Conservation (phyloP, 129 eudicot species). For the Artemisia tridentata region DNA sequence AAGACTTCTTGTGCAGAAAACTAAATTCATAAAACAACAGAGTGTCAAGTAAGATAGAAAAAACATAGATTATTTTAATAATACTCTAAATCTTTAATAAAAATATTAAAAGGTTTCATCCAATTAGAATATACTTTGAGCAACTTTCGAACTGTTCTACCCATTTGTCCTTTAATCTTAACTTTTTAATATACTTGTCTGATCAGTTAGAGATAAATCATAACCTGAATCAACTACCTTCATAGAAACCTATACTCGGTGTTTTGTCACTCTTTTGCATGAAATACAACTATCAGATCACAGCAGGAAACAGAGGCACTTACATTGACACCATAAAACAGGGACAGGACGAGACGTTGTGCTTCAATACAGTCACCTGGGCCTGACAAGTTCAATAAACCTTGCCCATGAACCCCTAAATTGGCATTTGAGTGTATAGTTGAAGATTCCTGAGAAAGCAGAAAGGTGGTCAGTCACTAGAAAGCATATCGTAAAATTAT, state of each 20-base stretch:
- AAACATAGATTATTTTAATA: neutral
- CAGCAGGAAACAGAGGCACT: constrained; percentile 29
- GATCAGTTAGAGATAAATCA: neutral
- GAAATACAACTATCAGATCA: constrained; percentile 19
- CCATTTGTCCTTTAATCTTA: neutral
- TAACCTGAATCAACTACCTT: neutral
- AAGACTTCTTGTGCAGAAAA: neutral
- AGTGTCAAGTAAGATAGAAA: constrained; percentile 3
- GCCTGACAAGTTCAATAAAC: constrained; percentile 85
- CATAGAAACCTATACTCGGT: constrained; percentile 1
- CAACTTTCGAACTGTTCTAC: neutral
- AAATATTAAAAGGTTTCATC: neutral
- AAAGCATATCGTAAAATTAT: constrained; percentile 17
- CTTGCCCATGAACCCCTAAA: constrained; percentile 98
- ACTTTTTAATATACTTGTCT: neutral
- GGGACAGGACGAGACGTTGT: constrained; percentile 77
- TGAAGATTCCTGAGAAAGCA: constrained; percentile 68
- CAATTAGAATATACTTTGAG: constrained; percentile 5
- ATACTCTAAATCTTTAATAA: neutral
- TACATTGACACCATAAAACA: constrained; percentile 89
- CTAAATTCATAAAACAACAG: neutral
- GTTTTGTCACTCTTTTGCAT: constrained; percentile 13
- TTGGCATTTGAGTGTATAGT: constrained; percentile 87
- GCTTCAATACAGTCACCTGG: constrained; percentile 95
- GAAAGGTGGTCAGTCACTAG: constrained; percentile 17